A percentile compares a stretch with the other conserved stretches of the same genome.
phyloP scores from a whole-genome alignment of 768 basidiomycete genomes.

The Floccularia luteovirens region DNA sequence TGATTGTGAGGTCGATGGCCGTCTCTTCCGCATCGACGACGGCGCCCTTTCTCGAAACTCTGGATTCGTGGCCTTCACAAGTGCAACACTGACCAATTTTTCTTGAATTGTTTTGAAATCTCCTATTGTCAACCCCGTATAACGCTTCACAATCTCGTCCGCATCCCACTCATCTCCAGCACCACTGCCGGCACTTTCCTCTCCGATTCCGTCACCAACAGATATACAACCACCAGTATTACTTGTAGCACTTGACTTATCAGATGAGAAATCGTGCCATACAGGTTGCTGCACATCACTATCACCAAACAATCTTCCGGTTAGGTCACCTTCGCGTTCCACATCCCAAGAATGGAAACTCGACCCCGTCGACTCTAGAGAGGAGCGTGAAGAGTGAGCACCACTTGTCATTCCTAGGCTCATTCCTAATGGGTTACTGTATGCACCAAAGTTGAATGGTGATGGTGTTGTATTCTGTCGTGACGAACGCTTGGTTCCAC shows the following conservation, averaged over 20 bases:
- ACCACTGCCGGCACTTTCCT: conserved; percentile 40
- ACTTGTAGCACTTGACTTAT: conserved; percentile 38
- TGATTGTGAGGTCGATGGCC: conserved; percentile 81
- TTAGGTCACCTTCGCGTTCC: conserved; percentile 48
- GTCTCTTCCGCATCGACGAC: conserved; percentile 59
- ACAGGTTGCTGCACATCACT: conserved; percentile 38
- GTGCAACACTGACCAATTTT: conserved; percentile 58
- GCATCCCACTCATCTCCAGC: conserved; percentile 49
- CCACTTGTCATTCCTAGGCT: conserved; percentile 48
- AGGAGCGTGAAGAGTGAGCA: conserved; percentile 71
- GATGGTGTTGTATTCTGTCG: conserved; percentile 43
- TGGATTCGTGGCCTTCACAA: conserved; percentile 46
- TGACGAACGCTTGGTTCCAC: conserved; percentile 45
- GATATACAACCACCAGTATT: too few species aligned
- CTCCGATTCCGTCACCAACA: too few species aligned
- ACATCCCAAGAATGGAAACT: conserved; percentile 82
- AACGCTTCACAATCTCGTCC: conserved; percentile 58
- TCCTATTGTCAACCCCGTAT: conserved; percentile 59
- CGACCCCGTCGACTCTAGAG: conserved; percentile 73
- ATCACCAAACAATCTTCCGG: conserved; percentile 46
- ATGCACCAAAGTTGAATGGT: conserved; percentile 43
- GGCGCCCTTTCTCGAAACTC: conserved; percentile 57
- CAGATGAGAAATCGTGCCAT: conserved; percentile 60
- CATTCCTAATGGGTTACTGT: conserved; percentile 53
- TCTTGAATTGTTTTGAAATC: conserved; percentile 74